Percentiles rank a stretch among this genome's conserved stretches.
phyloP scores from a whole-genome alignment of 495 filamentous ascomycete genomes.

The Podospora pseudoanserina region DNA sequence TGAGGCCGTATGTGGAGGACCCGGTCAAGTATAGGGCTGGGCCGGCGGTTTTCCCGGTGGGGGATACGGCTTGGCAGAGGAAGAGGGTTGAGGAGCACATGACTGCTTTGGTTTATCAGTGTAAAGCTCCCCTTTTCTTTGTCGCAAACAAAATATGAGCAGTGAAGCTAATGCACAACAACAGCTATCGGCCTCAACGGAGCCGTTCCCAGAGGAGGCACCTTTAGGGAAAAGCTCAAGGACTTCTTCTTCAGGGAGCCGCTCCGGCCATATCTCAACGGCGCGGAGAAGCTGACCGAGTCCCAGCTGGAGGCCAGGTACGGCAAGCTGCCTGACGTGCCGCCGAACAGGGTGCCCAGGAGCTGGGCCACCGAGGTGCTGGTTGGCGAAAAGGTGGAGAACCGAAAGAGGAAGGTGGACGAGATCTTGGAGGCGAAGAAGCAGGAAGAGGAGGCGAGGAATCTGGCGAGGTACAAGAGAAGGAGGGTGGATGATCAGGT shows the following conservation, averaged over 20 bases:
- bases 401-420: background rate
- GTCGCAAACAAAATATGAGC: background rate
- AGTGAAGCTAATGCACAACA: background rate
- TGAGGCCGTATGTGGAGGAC: conserved; percentile 20
- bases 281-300: background rate
- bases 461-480: background rate
- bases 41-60: conserved; percentile 24
- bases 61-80: conserved; percentile 27
- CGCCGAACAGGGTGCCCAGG: background rate
- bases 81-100: conserved; percentile 18
- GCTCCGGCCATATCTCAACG: background rate
- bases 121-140: conserved; percentile 12
- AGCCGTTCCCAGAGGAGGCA: background rate
- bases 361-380: background rate
- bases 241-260: background rate
- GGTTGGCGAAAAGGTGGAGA: background rate
- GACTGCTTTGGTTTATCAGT: conserved; percentile 10
- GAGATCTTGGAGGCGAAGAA: background rate
- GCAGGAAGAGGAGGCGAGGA: background rate
- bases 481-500: background rate
- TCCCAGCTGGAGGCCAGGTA: background rate
- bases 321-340: background rate
- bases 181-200: background rate
- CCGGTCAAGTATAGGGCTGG: conserved; percentile 18
- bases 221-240: background rate